Base-by-base conservation (phyloP, 179 eudicot species). In the Spergularia azorica region DNA sequence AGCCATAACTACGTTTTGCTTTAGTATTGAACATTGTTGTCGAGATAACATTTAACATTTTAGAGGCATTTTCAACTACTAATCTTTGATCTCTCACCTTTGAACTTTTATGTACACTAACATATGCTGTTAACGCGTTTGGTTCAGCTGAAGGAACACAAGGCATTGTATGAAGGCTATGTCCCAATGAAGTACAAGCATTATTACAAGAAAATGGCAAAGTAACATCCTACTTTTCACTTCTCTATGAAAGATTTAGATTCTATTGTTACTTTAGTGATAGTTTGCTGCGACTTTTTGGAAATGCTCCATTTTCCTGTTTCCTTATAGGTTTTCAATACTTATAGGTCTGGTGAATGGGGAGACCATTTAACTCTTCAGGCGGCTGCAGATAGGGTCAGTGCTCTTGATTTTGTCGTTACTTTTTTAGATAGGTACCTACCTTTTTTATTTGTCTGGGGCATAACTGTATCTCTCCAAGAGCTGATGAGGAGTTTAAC, bases 361-460 rank as follows among this genome's bases (percentile, higher is more conserved):
- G 98, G 97, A 60, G 97, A 92, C 83, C 97, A 90, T 80, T 84
- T 94, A 72, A 94, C 98, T 18, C 86, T 94, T 80, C 98, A 94
- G 88, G 98, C 98, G 32, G 98, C 98, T 21, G 97, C 98, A 76
- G 98, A 94, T 73, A 88, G 84, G 91, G 98, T 93, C 63, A 54
- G 73, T 64, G 65, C 63, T 67, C 59, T 74, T 73, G 67, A 63
- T 75, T 20, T 2, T 75, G 70, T 41, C 52, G 32, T 16, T 14
- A 15, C 32, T 43, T 66, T 26, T 55, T 64, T 18, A 61, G 9
- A 54, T 71, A 54, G 6, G 6, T 4, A n/a, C 14, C 32, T 54
- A 68, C 21, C 41, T 65, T 26, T 67, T n/a, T 55, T 63, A 18
- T 67, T 60, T 71, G n/a, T 65, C 48, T 43, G 48, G 62, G 71